Base-by-base conservation (phyloP, 1,139 yeast species). In the Chernovozyma sophiae-reginae region DNA sequence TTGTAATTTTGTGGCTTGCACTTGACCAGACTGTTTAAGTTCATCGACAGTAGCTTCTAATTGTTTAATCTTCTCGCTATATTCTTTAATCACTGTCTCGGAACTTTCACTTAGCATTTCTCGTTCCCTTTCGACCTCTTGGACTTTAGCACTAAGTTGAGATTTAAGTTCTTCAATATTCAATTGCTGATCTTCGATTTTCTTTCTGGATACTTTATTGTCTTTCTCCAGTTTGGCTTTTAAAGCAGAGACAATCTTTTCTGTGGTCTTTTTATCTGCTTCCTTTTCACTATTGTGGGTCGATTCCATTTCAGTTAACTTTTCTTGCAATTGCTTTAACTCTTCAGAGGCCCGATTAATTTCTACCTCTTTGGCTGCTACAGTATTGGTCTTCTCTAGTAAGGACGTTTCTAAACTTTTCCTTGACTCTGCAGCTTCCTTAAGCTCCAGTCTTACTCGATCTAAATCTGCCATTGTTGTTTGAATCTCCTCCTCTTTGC, bases 91-190 rank as follows among this genome's bases (percentile, higher is more conserved):
- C 0, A 71, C 59, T 2, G 74, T 60, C 36, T 74, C 78, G 1
- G 83, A 75, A 37, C 60, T 73, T 43, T 72, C 71, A 41, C 65
- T 68, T 16, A 72, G 49, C 51, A 72, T 56, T 10, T 58, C 62
- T 35, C 81, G 56, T 47, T 77, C 82, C 30, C 60, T 64, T 40
- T 76, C 81, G 38, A 77, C 67, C 33, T 70, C 80, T 34, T 58
- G 47, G 0, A 50, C 49, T 42, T 69, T 76, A 13, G 51, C 53
- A 13, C 45, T 46, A 34, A 65, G 47, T 4, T 60, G 59, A 2
- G 35, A 30, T 30, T 52, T 42, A 26, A 52, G 45, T 8, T 27
- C 30, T 7, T 31, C 20, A 24, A 40, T 42, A 41, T 42, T 31
- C 25, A 38, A 14, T 28, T 42, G 37, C 14, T 39, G 38, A 2